phyloP scores from a whole-genome alignment of 306 rosid species.

The Acacia crassicarpa region DNA sequence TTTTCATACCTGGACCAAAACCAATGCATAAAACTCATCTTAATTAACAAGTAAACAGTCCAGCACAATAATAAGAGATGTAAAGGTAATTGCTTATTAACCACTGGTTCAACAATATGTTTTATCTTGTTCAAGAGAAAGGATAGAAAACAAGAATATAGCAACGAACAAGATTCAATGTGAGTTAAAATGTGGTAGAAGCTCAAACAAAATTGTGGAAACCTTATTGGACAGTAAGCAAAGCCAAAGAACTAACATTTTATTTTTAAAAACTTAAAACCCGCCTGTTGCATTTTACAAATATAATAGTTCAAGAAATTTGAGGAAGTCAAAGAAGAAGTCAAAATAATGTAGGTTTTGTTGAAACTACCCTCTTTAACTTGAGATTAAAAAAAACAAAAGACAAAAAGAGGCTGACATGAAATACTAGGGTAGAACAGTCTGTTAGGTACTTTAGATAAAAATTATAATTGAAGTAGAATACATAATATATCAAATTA shows the following conservation, averaged over 20 bases:
- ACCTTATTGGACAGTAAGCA: neutral
- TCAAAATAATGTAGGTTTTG: neutral
- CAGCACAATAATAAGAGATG: slow-evolving; percentile 13
- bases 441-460: neutral
- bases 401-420: neutral
- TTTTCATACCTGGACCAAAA: slow-evolving; percentile 84
- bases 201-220: slow-evolving; percentile 6
- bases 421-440: neutral
- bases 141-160: neutral
- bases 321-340: neutral
- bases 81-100: slow-evolving; percentile 1
- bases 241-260: neutral
- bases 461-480: neutral
- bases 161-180: neutral
- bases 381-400: neutral
- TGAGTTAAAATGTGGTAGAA: neutral
- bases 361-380: neutral
- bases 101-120: neutral
- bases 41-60: neutral
- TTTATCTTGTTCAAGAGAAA: neutral
- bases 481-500: neutral
- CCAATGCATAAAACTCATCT: slow-evolving; percentile 12
- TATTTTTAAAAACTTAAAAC: neutral
- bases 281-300: neutral
- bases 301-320: neutral